Evolutionary conservation across 2,329 filamentous ascomycete species (phyloP), one percentile per base, ranked within the genome.

Genomic region (Colletotrichum musicola): DNA sequence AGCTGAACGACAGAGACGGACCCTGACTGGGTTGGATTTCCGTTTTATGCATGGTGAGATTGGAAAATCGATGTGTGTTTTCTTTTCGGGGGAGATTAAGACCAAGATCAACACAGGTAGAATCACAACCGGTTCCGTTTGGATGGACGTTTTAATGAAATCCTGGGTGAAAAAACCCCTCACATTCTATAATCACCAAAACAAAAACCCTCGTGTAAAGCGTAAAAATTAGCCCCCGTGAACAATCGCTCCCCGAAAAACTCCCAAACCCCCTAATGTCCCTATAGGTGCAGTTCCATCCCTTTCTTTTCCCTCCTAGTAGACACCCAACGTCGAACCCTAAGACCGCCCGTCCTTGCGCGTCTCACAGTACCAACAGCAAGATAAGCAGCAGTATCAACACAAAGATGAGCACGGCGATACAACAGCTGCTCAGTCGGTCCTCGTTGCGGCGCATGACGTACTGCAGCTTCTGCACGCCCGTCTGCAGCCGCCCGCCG

Each of bases 371-470:
- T 53, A 92, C 80, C 74, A 92, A 76, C 50, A 98, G 83, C 73
- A 99, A 82, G 71, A 98, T 88, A 75, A 99, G 84, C 74, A 99
- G 82, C 30, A 99, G 82, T 67, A 98, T 93, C 72, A 98, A 84
- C 44, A 97, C 93, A 71, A 96, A 89, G 69, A 98, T 97, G 74
- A 98, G 86, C 20, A 97, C 83, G 4, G 86, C 93, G 74, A 99
- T 97, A 80, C 95, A 98, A 82, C 94, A 98, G 79, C 94, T 94
- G 73, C 94, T 97, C 83, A 83, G 85, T 75, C 85, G 84, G 88
- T 97, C 96, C 86, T 99, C 96, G 79, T 97, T 98, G 81, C 91
- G 88, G 79, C 90, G 88, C 75, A 98, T 93, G 67, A 99, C 91
- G 79, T 92, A 89, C 72, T 90, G 89, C 75, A 99, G 89, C 82